Base-by-base conservation (phyloP, 257 asterid genomes). In the Fraxinus excelsior region DNA sequence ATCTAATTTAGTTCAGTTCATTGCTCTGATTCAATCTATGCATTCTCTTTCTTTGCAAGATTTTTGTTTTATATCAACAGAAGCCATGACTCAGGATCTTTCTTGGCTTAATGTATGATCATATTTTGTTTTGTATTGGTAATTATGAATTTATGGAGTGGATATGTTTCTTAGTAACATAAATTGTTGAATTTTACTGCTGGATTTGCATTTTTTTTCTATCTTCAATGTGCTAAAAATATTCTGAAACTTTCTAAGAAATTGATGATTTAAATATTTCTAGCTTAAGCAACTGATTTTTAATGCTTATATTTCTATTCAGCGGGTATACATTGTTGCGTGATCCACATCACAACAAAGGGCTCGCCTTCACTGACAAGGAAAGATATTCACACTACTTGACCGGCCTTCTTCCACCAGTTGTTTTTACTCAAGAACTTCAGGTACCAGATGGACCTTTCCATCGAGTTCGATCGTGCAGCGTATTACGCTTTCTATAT, bases 381-480 rank as follows among this genome's bases (percentile, higher is more conserved):
- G 99, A 95, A 81, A 88, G 99, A 86, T 97, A 93, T 79, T 90
- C 96, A 23, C 98, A 91, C 82, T 95, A 90, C 84, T 87, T 95
- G 87, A 88, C 90, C 0, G 99, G 99, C 38, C 96, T 95, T 85
- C 86, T 95, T 70, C 99, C 99, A 67, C 96, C 98, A 18, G 81
- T 38, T 60, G 85, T 89, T 71, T 69, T 87, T 40, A 76, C 96
- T 82, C 98, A 95, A 78, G 94, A 93, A 60, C 91, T 91, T 82
- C 99, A 96, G 96, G 99, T 95, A 75, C 66, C 68, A 53, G 18
- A 70, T 64, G 12, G 53, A 23, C 78, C 60, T 71, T 78, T 40
- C 25, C 56, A 76, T 73, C 12, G 37, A 26, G 40, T 72, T 5
- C 10, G 4, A 65, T 67, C 26, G 28, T 46, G 46, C 18, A 1